phyloP scores from a whole-genome alignment of 495 filamentous ascomycete genomes.

The Xylaria palmicola region DNA sequence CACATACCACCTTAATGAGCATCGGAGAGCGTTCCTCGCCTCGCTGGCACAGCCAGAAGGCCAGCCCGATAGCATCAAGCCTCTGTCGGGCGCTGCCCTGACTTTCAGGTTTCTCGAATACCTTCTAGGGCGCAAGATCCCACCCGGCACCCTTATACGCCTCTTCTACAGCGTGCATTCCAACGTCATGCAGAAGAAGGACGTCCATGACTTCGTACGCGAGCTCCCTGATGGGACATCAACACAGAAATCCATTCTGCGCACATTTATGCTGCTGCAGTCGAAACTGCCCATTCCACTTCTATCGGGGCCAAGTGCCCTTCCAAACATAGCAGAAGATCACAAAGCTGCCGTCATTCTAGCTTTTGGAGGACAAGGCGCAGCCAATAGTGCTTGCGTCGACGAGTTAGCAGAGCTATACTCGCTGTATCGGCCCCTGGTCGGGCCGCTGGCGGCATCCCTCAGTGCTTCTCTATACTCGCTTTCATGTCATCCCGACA shows the following conservation, averaged over 20 bases:
- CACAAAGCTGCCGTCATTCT: not conserved
- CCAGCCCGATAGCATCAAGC: not conserved
- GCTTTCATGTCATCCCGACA: conserved; percentile 69
- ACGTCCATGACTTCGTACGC: conserved; percentile 3
- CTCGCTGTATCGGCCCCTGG: conserved; percentile 71
- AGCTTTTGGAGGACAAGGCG: conserved; percentile 4
- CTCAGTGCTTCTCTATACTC: conserved; percentile 65
- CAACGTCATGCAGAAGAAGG: conserved; percentile 3
- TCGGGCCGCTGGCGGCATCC: conserved; percentile 66
- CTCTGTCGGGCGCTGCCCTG: not conserved
- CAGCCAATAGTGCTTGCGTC: conserved; percentile 28
- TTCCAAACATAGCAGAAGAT: conserved; percentile 2
- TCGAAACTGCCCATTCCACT: conserved; percentile 2
- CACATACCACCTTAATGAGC: not conserved
- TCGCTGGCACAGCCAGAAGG: not conserved
- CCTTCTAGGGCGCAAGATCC: not conserved
- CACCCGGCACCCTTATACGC: not conserved
- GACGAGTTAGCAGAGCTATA: conserved; percentile 77
- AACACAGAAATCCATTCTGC: conserved; percentile 2
- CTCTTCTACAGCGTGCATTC: conserved; percentile 3
- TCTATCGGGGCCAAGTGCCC: not conserved
- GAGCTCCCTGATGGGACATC: not conserved
- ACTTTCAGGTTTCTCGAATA: conserved; percentile 3
- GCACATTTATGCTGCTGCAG: conserved; percentile 7
- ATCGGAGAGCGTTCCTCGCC: not conserved